Evolutionary conservation across 1,284 basidiomycete genomes (phyloP).

Genomic region (Austropuccinia psidii): DNA sequence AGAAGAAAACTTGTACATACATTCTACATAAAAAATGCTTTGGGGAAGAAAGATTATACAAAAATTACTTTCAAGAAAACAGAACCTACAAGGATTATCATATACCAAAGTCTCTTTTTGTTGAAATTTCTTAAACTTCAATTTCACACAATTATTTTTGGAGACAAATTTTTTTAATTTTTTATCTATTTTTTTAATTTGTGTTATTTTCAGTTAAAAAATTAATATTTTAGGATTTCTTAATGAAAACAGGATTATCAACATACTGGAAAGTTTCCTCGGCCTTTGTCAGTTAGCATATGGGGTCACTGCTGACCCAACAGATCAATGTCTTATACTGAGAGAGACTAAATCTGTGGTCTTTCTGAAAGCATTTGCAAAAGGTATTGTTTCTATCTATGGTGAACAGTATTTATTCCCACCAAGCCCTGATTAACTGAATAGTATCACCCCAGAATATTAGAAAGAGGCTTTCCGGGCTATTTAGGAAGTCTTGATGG

Average conservation of each 20-base stretch:
- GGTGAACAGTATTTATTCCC: background rate
- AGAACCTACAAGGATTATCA: background rate
- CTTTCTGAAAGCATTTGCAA: background rate
- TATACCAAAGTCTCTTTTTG: background rate
- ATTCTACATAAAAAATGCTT: background rate
- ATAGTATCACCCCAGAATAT: background rate
- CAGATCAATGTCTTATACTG: background rate
- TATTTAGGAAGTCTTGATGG: background rate
- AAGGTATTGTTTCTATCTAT: background rate
- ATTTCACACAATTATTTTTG: background rate
- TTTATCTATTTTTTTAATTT: too few relatives aligned
- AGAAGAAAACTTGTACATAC: too few relatives aligned
- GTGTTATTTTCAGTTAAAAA: too few relatives aligned
- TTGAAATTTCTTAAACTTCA: background rate
- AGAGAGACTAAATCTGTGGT: background rate
- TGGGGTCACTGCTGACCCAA: background rate
- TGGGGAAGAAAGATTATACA: background rate
- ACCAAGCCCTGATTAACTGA: background rate
- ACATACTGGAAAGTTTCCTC: background rate
- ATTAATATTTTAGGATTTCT: conserved; percentile 3
- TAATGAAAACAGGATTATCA: background rate
- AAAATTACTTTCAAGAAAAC: background rate
- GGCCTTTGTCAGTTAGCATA: background rate
- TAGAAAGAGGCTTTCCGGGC: background rate
- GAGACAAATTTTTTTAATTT: background rate